Percentiles rank a stretch among this genome's conserved stretches.
Conservation (phyloP, 768 basidiomycete species). For the Suillus lakei region DNA sequence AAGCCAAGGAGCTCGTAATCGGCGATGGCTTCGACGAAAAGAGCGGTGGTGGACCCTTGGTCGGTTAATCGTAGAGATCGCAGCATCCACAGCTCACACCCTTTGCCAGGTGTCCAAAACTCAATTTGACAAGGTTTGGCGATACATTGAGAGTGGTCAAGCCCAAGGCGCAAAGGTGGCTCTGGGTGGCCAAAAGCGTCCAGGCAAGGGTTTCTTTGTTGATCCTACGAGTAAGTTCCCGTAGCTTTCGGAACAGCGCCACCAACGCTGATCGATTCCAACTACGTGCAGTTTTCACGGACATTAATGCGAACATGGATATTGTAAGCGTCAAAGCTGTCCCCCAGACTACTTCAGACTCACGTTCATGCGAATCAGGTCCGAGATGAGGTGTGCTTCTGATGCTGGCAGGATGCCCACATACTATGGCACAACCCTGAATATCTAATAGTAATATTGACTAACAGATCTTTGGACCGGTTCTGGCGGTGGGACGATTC, state of each 20-base stretch:
- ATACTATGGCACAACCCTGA: constrained; percentile 13
- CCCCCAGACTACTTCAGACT: constrained; percentile 9
- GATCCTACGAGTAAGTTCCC: constrained; percentile 79
- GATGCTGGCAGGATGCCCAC: constrained; percentile 7
- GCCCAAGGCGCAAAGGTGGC: constrained; percentile 78
- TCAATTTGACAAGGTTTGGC: constrained; percentile 87
- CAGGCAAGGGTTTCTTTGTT: constrained; percentile 83
- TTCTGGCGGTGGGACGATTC: constrained; percentile 83
- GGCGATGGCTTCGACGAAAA: constrained; percentile 82
- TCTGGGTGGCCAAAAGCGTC: constrained; percentile 81
- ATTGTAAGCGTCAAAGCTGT: constrained; percentile 56
- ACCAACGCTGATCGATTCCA: constrained; percentile 11
- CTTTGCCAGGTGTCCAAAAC: constrained; percentile 71
- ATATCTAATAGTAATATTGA: constrained; percentile 13
- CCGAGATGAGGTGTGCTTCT: constrained; percentile 32
- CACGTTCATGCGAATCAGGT: constrained; percentile 36
- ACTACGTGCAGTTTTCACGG: constrained; percentile 69
- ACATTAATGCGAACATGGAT: constrained; percentile 81
- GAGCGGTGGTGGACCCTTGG: constrained; percentile 83
- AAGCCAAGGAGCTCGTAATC: constrained; percentile 71
- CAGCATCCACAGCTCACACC: constrained; percentile 5
- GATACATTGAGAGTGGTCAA: constrained; percentile 87
- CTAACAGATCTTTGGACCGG: constrained; percentile 90
- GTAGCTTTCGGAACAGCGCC: constrained; percentile 12
- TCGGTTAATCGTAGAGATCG: constrained; percentile 41